phyloP scores from a whole-genome alignment of 2,329 filamentous ascomycete species.

The Chaetomium strumarium region DNA sequence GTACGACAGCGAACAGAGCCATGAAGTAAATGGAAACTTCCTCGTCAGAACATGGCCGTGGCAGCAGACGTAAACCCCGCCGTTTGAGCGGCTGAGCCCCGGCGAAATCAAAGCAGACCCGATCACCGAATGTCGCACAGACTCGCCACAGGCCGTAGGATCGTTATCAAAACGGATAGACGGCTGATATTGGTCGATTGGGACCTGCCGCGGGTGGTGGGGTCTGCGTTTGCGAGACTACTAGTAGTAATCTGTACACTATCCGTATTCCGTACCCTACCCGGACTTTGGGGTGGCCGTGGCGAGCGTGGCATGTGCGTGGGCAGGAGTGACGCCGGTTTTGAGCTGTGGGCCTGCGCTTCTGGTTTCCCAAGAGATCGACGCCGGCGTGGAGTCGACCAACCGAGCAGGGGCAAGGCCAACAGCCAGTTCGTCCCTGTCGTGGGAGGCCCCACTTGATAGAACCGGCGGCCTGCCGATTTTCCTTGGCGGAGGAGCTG shows the following conservation, averaged over 20 bases:
- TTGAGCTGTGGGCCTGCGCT: neutral
- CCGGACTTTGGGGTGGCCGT: too few relatives aligned
- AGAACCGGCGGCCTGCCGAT: neutral
- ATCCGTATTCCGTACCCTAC: too few relatives aligned
- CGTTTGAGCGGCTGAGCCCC: too few relatives aligned
- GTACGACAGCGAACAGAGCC: too few relatives aligned
- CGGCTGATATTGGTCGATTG: neutral
- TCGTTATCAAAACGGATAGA: constrained; percentile 1
- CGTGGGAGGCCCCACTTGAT: neutral
- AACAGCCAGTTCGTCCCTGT: constrained; percentile 8
- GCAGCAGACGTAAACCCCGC: too few relatives aligned
- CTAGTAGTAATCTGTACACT: too few relatives aligned
- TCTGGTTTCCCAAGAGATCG: constrained; percentile 14
- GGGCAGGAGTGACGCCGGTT: constrained; percentile 7
- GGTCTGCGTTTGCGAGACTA: constrained; percentile 5
- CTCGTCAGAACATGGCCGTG: too few relatives aligned
- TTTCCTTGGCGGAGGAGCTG: constrained; percentile 20
- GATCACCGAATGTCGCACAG: too few relatives aligned
- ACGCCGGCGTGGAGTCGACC: constrained; percentile 4
- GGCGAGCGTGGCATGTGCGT: constrained; percentile 12
- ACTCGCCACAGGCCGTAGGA: neutral
- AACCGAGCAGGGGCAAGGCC: constrained; percentile 1
- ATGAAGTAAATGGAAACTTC: too few relatives aligned
- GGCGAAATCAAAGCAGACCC: too few relatives aligned
- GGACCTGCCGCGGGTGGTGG: constrained; percentile 3